Conservation (phyloP, 257 asterid genomes). For the Solanum corneliomulleri region DNA sequence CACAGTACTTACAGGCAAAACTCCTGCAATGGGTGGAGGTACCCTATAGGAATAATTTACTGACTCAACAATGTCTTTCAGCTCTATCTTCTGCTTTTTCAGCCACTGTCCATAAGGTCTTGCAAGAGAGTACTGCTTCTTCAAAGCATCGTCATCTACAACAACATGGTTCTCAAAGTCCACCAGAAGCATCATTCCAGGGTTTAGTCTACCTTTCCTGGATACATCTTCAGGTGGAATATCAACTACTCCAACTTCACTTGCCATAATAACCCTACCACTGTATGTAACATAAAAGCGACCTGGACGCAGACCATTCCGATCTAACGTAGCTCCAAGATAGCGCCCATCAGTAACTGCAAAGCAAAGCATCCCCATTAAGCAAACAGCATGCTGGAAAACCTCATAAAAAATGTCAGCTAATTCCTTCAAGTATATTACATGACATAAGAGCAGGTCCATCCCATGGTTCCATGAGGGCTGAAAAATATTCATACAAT, state of each 20-base stretch:
- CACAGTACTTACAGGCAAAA: slow-evolving; percentile 47
- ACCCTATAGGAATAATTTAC: slow-evolving; percentile 53
- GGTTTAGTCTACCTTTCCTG: slow-evolving; percentile 96
- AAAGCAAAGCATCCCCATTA: slow-evolving; percentile 3
- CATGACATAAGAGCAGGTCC: slow-evolving; percentile 99
- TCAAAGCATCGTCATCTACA: slow-evolving; percentile 95
- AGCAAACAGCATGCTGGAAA: background rate
- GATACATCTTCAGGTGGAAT: slow-evolving; percentile 91
- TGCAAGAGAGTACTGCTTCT: slow-evolving; percentile 86
- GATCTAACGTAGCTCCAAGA: slow-evolving; percentile 97
- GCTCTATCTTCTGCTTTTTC: slow-evolving; percentile 61
- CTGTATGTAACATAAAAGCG: slow-evolving; percentile 94
- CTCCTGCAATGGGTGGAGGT: slow-evolving; percentile 78
- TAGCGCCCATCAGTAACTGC: slow-evolving; percentile 99
- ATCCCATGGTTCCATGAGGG: slow-evolving; percentile 99
- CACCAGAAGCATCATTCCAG: slow-evolving; percentile 99
- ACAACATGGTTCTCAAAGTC: slow-evolving; percentile 97
- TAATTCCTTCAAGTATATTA: slow-evolving; percentile 9
- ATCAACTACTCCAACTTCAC: slow-evolving; percentile 99
- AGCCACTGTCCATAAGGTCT: slow-evolving; percentile 97
- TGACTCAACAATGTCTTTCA: slow-evolving; percentile 84
- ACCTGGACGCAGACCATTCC: slow-evolving; percentile 98
- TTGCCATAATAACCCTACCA: slow-evolving; percentile 97
- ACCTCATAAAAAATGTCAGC: background rate
- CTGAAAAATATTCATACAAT: slow-evolving; percentile 81